Evolutionary conservation across 768 basidiomycete species (phyloP), one percentile per base, ranked within the genome.

Genomic region (Trametes maxima): DNA sequence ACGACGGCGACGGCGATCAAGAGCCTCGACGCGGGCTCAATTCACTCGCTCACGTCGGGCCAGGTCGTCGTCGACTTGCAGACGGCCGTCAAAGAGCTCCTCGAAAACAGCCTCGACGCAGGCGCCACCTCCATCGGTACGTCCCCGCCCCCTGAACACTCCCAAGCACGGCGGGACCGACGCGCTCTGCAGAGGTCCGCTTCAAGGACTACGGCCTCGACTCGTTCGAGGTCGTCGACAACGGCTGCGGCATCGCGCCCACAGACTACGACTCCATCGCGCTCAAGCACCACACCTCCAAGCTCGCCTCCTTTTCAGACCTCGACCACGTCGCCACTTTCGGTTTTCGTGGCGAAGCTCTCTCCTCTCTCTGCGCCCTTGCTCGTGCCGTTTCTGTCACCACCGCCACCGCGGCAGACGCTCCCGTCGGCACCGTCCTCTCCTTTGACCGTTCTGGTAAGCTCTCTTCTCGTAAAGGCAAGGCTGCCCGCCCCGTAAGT

Each of bases 31-130:
- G 75, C 77, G 2, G 74, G 80, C 5, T 92, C 95, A 3, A 80
- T 95, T 11, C 97, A 98, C 72, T 81, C 85, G 55, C 92, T 99
- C 55, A 92, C 95, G 0, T 94, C 94, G 2, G 96, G 96, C 1
- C 97, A 98, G 72, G 96, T 98, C 47, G 90, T 98, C 0, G 81
- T 95, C 25, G 94, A 97, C 71, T 83, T 98, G 0, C 94, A 95
- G 71, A 92, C 90, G 0, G 94, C 94, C 1, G 88, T 98, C 60
- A 99, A 98, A 72, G 97, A 99, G 73, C 85, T 98, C 10, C 84
- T 99, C 2, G 97, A 99, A 75, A 99, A 99, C 72, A 92, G 93
- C 59, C 77, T 98, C 28, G 97, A 99, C 72, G 95, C 97, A 1
- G 90, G 90, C 0, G 92, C 95, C 0, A 94, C 90, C 0, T 86